Conservation (phyloP, 345 rosid species). For the Cardamine occulta region DNA sequence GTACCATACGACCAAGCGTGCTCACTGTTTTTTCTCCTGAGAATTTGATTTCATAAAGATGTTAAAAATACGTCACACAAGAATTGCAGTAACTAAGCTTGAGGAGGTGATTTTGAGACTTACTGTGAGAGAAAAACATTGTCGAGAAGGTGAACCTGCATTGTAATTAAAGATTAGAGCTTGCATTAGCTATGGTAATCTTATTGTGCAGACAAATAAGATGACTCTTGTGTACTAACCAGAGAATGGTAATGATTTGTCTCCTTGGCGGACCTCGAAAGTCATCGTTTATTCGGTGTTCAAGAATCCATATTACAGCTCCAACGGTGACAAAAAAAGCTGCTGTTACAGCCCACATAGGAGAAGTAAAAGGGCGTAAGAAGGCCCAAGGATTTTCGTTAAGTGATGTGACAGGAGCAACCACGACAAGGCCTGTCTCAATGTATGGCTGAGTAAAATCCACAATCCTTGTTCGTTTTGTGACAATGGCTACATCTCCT, state of each 20-base stretch:
- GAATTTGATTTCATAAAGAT: constrained; percentile 32
- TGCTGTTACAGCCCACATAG: constrained; percentile 85
- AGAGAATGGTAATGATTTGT: constrained; percentile 71
- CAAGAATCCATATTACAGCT: constrained; percentile 86
- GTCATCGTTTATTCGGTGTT: constrained; percentile 82
- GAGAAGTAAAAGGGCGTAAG: constrained; percentile 74
- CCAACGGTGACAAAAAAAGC: constrained; percentile 70
- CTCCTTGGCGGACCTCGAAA: constrained; percentile 83
- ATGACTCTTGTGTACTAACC: constrained; percentile 62
- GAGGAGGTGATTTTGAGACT: constrained; percentile 39
- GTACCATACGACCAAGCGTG: constrained; percentile 81
- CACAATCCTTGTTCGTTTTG: constrained; percentile 66
- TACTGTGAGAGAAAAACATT: constrained; percentile 87
- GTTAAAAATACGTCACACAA: constrained; percentile 5
- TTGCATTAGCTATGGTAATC: constrained; percentile 17
- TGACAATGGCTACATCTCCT: constrained; percentile 83
- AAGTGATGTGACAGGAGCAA: constrained; percentile 69
- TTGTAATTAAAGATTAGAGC: background rate
- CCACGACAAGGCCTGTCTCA: constrained; percentile 90
- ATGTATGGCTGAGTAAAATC: constrained; percentile 90
- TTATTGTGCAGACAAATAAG: too few species aligned
- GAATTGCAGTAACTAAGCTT: constrained; percentile 23
- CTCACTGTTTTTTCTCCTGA: constrained; percentile 85
- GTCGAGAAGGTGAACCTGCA: constrained; percentile 92
- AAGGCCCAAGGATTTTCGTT: constrained; percentile 78